Evolutionary conservation across 176 grass and related monocot genomes (phyloP).

Genomic region (Bromus sterilis): DNA sequence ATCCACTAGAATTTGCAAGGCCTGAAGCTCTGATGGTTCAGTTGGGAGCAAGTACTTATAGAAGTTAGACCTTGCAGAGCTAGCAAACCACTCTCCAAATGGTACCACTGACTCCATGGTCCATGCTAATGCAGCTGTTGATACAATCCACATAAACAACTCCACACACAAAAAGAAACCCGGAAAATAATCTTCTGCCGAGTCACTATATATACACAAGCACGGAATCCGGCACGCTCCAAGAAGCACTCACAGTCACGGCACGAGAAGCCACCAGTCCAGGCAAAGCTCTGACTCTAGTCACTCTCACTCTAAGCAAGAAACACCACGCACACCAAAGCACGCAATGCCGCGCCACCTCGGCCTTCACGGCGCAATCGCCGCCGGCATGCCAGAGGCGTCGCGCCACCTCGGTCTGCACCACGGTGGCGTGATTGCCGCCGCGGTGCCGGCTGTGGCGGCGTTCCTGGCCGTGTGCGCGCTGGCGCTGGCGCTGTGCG

Average conservation of each 20-base stretch:
- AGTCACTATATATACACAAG: neutral
- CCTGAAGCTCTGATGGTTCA: constrained; percentile 23
- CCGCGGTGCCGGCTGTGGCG: constrained; percentile 6
- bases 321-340: neutral
- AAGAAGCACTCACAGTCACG: neutral
- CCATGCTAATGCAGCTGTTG: constrained; percentile 20
- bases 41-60: neutral
- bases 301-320: neutral
- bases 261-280: neutral
- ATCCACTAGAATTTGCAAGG: neutral
- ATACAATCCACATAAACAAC: constrained; percentile 23
- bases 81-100: constrained; percentile 31
- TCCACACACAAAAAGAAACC: constrained; percentile 25
- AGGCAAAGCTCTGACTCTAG: neutral
- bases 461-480: constrained; percentile 61
- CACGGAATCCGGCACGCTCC: neutral
- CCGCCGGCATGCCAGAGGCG: constrained; percentile 1
- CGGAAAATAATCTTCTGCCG: neutral
- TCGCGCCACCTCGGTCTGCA: constrained; percentile 28
- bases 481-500: constrained; percentile 48
- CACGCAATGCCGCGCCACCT: constrained; percentile 51
- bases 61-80: constrained; percentile 11
- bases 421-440: neutral
- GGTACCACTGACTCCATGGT: constrained; percentile 27
- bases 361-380: constrained; percentile 21